Evolutionary conservation across 2,329 filamentous ascomycete species (phyloP).

Genomic region (Incumbomyces lentus): DNA sequence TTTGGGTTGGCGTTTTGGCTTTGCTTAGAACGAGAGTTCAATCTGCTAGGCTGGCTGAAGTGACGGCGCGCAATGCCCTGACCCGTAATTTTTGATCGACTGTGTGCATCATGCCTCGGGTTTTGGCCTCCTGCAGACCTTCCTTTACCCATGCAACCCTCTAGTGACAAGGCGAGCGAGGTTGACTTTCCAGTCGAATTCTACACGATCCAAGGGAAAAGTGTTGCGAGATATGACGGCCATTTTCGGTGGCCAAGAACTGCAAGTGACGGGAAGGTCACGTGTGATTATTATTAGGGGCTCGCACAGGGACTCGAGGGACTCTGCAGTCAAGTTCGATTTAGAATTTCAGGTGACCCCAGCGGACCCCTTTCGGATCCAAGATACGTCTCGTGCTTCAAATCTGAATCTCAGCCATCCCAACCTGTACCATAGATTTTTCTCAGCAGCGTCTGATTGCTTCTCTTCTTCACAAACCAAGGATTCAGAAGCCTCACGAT

Average conservation of each 20-base stretch:
- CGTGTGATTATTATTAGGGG: too few species aligned
- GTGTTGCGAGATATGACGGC: too few species aligned
- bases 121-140: not conserved
- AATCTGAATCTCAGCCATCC: not conserved
- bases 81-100: slow-evolving; percentile 10
- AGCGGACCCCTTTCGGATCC: slow-evolving; percentile 2
- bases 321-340: too few species aligned
- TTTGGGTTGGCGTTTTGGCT: not conserved
- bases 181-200: too few species aligned
- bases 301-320: too few species aligned
- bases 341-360: not conserved
- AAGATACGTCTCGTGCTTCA: not conserved
- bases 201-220: too few species aligned
- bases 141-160: not conserved
- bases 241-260: too few species aligned
- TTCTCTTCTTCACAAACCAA: not conserved
- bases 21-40: not conserved
- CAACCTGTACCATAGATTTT: not conserved
- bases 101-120: slow-evolving; percentile 6
- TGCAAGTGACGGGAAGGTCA: too few species aligned
- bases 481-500: not conserved
- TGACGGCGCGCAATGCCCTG: slow-evolving; percentile 12
- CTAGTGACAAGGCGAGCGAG: too few species aligned
- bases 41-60: slow-evolving; percentile 12
- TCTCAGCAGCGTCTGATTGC: not conserved